Conservation (phyloP, 345 rosid species). For the Melaleuca alternifolia region DNA sequence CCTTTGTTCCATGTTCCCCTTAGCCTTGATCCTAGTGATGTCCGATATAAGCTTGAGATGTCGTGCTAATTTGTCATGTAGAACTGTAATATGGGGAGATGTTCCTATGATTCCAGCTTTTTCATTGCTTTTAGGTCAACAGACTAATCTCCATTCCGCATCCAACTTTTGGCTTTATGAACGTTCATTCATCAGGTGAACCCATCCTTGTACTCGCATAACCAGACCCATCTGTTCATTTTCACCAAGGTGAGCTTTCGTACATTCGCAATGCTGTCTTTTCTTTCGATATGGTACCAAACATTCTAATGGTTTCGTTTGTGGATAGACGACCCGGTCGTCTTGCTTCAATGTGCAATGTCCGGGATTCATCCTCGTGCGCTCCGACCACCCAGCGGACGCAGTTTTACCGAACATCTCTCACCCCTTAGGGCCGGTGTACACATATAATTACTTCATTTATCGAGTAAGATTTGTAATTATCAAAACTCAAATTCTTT, state of each 20-base stretch:
- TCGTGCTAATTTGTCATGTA: neutral
- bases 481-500: neutral
- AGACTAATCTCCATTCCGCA: no score
- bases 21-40: neutral
- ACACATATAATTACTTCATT: neutral
- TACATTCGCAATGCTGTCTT: neutral
- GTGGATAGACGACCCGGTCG: neutral
- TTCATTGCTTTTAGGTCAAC: neutral
- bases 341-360: neutral
- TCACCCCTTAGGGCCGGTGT: neutral
- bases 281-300: neutral
- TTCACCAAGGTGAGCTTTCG: neutral
- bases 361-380: neutral
- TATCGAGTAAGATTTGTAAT: neutral
- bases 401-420: neutral
- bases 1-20: neutral
- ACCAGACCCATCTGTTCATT: conserved; percentile 1
- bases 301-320: neutral
- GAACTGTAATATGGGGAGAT: neutral
- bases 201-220: neutral
- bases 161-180: neutral
- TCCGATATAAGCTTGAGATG: neutral
- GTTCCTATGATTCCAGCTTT: neutral
- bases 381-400: neutral
- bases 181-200: neutral